A percentile compares a stretch with the other conserved stretches of the same genome.
Conservation (phyloP, 305 asterid genomes). For the Fraxinus greggii region DNA sequence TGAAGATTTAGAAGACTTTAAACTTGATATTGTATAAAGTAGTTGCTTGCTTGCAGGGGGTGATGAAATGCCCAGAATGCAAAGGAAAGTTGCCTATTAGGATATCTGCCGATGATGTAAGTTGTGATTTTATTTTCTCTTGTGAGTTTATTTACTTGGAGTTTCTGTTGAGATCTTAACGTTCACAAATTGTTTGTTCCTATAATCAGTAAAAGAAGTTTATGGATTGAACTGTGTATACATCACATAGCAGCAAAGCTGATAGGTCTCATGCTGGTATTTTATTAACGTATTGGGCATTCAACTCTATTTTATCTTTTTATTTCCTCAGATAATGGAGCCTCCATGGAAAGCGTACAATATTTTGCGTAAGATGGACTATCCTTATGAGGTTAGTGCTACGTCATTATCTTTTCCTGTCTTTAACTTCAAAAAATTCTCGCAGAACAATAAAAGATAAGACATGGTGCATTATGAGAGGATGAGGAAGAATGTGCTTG, state of each 20-base stretch:
- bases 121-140: constrained; percentile 35
- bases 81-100: constrained; percentile 71
- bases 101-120: constrained; percentile 95
- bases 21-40: constrained; percentile 22
- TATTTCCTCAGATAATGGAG: constrained; percentile 81
- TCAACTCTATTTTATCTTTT: constrained; percentile 6
- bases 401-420: constrained; percentile 10
- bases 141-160: constrained; percentile 20
- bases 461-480: neutral
- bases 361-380: constrained; percentile 88
- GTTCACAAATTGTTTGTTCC: neutral
- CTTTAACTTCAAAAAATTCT: neutral
- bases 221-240: constrained; percentile 10
- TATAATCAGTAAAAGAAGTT: constrained; percentile 6
- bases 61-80: constrained; percentile 97
- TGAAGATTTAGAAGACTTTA: constrained; percentile 11
- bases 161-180: constrained; percentile 10
- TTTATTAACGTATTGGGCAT: constrained; percentile 11
- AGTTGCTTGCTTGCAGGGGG: constrained; percentile 67
- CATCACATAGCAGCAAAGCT: neutral
- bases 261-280: constrained; percentile 19
- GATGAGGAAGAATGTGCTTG: neutral
- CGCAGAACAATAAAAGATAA: neutral
- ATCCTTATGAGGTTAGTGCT: constrained; percentile 88
- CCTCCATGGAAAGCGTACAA: constrained; percentile 95